A percentile compares a stretch with the other conserved stretches of the same genome.
phyloP scores from a whole-genome alignment of 2,329 filamentous ascomycete species.

The Aspergillus bombycis region DNA sequence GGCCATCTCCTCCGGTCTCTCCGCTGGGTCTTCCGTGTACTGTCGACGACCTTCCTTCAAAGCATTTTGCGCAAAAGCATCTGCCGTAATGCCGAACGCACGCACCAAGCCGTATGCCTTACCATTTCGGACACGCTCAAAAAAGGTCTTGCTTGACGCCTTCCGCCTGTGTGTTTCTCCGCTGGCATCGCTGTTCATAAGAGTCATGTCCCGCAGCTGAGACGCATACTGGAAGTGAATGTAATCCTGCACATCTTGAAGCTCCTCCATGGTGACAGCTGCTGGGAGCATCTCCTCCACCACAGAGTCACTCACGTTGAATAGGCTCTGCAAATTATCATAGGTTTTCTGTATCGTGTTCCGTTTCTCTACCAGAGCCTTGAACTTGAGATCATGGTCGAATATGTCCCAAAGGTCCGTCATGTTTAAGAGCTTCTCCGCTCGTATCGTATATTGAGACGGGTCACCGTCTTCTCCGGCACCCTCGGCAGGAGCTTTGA shows the following conservation, averaged over 20 bases:
- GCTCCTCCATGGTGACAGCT: conserved; percentile 86
- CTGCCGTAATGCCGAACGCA: conserved; percentile 86
- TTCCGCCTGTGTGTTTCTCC: conserved; percentile 75
- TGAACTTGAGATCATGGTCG: conserved; percentile 92
- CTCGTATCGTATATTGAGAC: conserved; percentile 72
- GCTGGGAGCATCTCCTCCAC: conserved; percentile 81
- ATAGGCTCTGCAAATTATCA: conserved; percentile 70
- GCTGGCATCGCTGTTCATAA: conserved; percentile 62
- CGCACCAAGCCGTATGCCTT: conserved; percentile 81
- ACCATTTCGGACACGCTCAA: conserved; percentile 80
- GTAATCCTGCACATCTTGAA: conserved; percentile 96
- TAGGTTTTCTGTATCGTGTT: conserved; percentile 80
- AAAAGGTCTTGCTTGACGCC: conserved; percentile 77
- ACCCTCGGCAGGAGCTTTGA: conserved; percentile 66
- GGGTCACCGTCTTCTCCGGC: conserved; percentile 69
- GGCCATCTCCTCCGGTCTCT: conserved; percentile 82
- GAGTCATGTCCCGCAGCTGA: conserved; percentile 78
- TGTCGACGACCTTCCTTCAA: conserved; percentile 76
- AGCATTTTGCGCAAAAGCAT: conserved; percentile 85
- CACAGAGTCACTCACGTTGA: conserved; percentile 69
- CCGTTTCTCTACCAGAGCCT: conserved; percentile 88
- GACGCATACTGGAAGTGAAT: conserved; percentile 89
- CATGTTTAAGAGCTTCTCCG: conserved; percentile 88
- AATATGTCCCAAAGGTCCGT: conserved; percentile 94
- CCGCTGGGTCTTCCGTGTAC: conserved; percentile 80